Evolutionary conservation across 2,329 filamentous ascomycete genomes (phyloP).

Genomic region (Fusarium humuli): DNA sequence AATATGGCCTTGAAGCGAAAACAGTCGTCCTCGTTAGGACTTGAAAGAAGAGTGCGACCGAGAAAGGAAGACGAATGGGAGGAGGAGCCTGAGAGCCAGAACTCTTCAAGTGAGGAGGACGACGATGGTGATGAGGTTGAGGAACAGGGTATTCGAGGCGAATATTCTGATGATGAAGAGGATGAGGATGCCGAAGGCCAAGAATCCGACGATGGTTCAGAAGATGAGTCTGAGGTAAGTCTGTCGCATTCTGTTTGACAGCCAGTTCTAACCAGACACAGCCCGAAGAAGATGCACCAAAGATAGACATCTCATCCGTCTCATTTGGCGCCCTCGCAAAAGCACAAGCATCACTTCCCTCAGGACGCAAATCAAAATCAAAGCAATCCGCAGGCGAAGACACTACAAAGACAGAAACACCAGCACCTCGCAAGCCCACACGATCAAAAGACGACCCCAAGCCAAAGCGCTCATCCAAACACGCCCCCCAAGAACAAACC

Average conservation of each 20-base stretch:
- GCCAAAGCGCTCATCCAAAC: slow-evolving; percentile 74
- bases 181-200: slow-evolving; percentile 41
- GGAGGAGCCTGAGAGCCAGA: slow-evolving; percentile 52
- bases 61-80: slow-evolving; percentile 59
- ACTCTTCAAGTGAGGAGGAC: slow-evolving; percentile 44
- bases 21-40: slow-evolving; percentile 47
- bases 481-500: slow-evolving; percentile 85
- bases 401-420: slow-evolving; percentile 44
- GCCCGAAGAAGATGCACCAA: slow-evolving; percentile 48
- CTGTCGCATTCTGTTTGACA: neutral
- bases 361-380: slow-evolving; percentile 45
- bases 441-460: slow-evolving; percentile 48
- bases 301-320: slow-evolving; percentile 67
- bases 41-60: slow-evolving; percentile 59
- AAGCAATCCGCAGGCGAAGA: slow-evolving; percentile 41
- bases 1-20: slow-evolving; percentile 57
- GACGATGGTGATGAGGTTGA: slow-evolving; percentile 46
- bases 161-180: slow-evolving; percentile 39
- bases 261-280: slow-evolving; percentile 25
- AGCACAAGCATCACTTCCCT: slow-evolving; percentile 77
- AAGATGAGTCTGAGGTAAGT: slow-evolving; percentile 46
- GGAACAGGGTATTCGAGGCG: slow-evolving; percentile 45
- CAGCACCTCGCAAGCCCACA: slow-evolving; percentile 50
- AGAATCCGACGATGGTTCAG: slow-evolving; percentile 42
- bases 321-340: slow-evolving; percentile 92